Evolutionary conservation across 371 early-diverging fungal genomes (phyloP), one percentile per base, ranked within the genome.

Genomic region (Paraphysoderma sedebokerense): DNA sequence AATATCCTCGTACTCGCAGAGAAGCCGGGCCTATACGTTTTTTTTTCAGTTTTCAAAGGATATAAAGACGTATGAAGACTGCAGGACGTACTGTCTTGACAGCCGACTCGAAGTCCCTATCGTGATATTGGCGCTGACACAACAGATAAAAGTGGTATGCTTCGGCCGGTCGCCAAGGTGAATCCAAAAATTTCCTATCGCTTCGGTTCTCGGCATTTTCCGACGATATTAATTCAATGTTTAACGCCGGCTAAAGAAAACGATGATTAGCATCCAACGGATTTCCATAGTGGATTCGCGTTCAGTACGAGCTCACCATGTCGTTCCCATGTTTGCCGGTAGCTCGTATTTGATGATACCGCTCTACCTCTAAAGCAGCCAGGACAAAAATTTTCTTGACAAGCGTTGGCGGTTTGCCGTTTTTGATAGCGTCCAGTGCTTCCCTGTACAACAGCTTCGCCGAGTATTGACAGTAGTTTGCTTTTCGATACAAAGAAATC

Each of bases 91-190:
- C 65, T 20, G 74, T 69, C 19, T 55, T 54, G 33, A 68, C 55
- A 0, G 71, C 65, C 1, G 46, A 50, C 6, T 57, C 56, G 9
- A 56, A 30, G 41, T 67, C 58, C 9, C 74, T 71, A 1, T 45
- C 39, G 50, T 70, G 66, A 49, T 60, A 68, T 40, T 73, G 74
- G 15, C 66, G 51, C 47, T 73, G 74, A 1, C 63, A 56, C 1
- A 70, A 52, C 29, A 70, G 45, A 51, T 68, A 70, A 41, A 59
- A 67, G 48, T 73, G 74, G 38, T 66, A 68, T 17, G 71, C 74
- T 39, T 70, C 69, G 2, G 74, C 74, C 0, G 65, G 66, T 20
- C 68, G 44, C 74, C 74, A 73, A 4, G 65, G 62, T 20, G 65
- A 62, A 38, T 65, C 66, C 22, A 72, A 38, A 42, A 65, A 55